Base-by-base conservation (phyloP, 202 grass and related monocot species). In the Eragrostis tef region DNA sequence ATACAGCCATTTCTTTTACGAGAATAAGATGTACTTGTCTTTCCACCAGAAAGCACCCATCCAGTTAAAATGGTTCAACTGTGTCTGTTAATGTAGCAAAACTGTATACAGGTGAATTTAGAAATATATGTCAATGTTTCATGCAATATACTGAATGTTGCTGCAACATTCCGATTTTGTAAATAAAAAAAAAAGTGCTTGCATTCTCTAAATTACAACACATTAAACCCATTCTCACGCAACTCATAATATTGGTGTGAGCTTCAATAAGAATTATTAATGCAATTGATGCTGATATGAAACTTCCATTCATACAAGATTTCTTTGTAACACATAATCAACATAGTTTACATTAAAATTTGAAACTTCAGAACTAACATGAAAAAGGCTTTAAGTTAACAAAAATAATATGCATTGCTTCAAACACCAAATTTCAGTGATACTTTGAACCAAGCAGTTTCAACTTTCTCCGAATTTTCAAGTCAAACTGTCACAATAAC, bases 351-450 rank as follows among this genome's bases (percentile, higher is more conserved):
- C 31, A 56, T 31, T 15, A n/a, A 2, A n/a, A 6, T 44, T 13
- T 75, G n/a, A 25, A 42, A 67, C 17, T 42, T 74, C 54, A 51
- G 11, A 61, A 25, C 7, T 48, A 84, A 21, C 44, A 71, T 64
- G 31, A 44, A 84, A 64, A 22, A 78, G 26, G 54, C 15, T 17
- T 31, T 27, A 84, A 42, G 7, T 61, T 70, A 9, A 19, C 7
- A 49, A 61, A 70, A 70, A 4, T 24, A 27, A 62, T 63, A 20
- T 7, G 19, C 16, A 75, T 7, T 27, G 50, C 20, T 51, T 63
- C 11, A 57, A 54, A 75, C 56, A 7, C 21, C 5, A 36, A 75
- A 59, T 39, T 3, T 39, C 34, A 39, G 34, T 6, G 34, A 59
- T 58, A 31, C 44, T 46, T 11, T 34, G 26, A 34, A 29, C 15